Conservation (phyloP, 2,329 filamentous ascomycete genomes). For the Geosmithia flava region DNA sequence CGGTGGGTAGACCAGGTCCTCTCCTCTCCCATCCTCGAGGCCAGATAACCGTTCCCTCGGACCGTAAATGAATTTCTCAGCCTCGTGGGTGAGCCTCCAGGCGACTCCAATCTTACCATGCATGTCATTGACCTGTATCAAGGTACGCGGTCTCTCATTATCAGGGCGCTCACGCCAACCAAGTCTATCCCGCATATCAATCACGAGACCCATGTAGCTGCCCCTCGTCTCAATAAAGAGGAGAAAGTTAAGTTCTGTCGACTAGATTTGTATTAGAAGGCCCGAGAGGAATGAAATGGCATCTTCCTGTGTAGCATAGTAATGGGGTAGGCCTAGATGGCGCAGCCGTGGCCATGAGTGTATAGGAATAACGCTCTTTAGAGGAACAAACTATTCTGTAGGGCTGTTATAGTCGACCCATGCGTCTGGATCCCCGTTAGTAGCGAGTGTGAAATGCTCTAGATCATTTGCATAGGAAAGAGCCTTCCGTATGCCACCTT, state of each 20-base stretch:
- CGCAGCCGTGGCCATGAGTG: conserved; percentile 12
- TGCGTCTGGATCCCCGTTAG: background rate
- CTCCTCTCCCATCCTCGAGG: too few relatives aligned
- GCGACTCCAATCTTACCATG: background rate
- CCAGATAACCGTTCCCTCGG: background rate
- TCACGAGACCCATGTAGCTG: conserved; percentile 6
- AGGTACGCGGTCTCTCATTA: background rate
- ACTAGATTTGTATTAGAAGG: conserved; percentile 13
- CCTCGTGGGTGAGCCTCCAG: background rate
- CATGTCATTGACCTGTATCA: background rate
- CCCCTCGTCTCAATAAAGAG: conserved; percentile 8
- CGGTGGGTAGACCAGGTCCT: background rate
- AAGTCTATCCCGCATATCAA: conserved; percentile 4
- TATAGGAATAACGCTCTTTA: conserved; percentile 16
- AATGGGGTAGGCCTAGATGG: conserved; percentile 16
- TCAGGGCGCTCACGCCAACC: background rate
- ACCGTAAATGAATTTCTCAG: background rate
- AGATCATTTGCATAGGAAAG: conserved; percentile 9
- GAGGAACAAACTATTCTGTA: conserved; percentile 5
- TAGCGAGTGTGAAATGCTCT: conserved; percentile 10
- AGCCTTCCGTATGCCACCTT: conserved; percentile 3
- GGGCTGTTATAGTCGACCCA: background rate
- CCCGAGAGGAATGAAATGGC: conserved; percentile 13
- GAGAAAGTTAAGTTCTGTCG: conserved; percentile 19
- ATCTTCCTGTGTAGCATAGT: conserved; percentile 11